Conservation (phyloP, 768 basidiomycete genomes). For the Hygrophorus russula region DNA sequence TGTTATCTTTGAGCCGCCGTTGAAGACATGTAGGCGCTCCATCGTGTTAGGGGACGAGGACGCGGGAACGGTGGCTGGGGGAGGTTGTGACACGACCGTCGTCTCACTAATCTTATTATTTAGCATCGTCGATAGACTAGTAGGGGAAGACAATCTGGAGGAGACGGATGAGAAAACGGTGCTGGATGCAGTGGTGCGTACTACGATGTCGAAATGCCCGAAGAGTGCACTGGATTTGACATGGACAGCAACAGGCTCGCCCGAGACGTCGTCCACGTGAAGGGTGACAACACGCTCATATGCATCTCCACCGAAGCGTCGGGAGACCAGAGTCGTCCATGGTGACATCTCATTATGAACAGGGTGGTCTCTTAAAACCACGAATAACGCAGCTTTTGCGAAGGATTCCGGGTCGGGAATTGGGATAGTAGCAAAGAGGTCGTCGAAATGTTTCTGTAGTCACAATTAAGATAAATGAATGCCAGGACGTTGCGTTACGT, state of each 20-base stretch:
- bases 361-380: constrained; percentile 53
- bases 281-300: constrained; percentile 52
- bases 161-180: constrained; percentile 37
- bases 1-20: constrained; percentile 48
- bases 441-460: constrained; percentile 65
- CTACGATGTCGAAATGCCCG: constrained; percentile 43
- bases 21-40: constrained; percentile 73
- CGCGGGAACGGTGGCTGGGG: constrained; percentile 39
- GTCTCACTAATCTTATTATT: constrained; percentile 35
- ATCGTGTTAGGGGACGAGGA: constrained; percentile 44
- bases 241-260: constrained; percentile 29
- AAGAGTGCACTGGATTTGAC: constrained; percentile 23
- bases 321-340: constrained; percentile 60
- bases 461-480: not conserved
- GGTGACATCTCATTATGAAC: constrained; percentile 27
- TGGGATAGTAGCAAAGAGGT: constrained; percentile 62
- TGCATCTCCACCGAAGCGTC: constrained; percentile 69
- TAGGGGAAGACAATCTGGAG: constrained; percentile 44
- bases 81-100: constrained; percentile 68
- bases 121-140: constrained; percentile 43
- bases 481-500: constrained; percentile 12
- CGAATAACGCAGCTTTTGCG: constrained; percentile 72
- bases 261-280: constrained; percentile 40
- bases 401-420: constrained; percentile 53
- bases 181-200: constrained; percentile 22